A percentile compares a stretch with the other conserved stretches of the same genome.
These are phyloP conservation scores for Polychytrium aggregatum DNA, from an alignment of 192 early-diverging fungal species.

Conservation along the genomic window DNA sequence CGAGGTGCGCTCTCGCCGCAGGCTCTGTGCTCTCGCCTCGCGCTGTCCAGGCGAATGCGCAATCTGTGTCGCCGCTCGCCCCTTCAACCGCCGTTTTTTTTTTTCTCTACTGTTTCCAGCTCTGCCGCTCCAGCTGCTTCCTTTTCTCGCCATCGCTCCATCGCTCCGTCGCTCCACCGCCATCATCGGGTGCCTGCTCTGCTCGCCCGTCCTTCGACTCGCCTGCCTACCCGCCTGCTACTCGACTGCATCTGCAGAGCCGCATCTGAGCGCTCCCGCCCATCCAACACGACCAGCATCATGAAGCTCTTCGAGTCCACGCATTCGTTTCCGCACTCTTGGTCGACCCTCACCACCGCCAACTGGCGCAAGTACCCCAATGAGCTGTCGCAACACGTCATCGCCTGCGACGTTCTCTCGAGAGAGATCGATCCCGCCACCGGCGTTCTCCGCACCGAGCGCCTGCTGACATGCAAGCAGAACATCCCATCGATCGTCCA, in stretches of 20 bases:
- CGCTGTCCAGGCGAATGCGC: too few relatives aligned
- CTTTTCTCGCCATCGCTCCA: too few relatives aligned
- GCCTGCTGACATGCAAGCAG: conserved; percentile 83
- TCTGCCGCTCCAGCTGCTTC: too few relatives aligned
- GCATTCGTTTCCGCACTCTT: conserved; percentile 71
- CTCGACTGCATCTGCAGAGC: not conserved
- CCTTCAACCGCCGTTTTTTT: too few relatives aligned
- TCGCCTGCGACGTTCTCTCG: conserved; percentile 80
- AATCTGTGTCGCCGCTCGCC: too few relatives aligned
- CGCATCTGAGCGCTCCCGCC: not conserved
- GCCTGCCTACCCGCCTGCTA: too few relatives aligned
- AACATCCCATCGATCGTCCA: conserved; percentile 68
- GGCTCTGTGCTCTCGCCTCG: too few relatives aligned
- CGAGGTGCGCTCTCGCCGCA: too few relatives aligned
- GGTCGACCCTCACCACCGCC: conserved; percentile 57
- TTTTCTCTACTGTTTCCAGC: too few relatives aligned
- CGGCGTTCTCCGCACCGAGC: conserved; percentile 77
- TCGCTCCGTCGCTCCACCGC: too few relatives aligned
- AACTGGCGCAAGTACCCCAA: conserved; percentile 99
- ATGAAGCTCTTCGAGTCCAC: conserved; percentile 83
- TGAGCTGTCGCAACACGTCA: conserved; percentile 79
- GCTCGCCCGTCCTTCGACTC: too few relatives aligned
- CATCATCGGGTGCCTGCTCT: too few relatives aligned
- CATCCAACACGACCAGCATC: conserved; percentile 10
- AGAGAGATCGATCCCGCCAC: conserved; percentile 69